Conservation (phyloP, 2,329 filamentous ascomycete species). For the Penicillium concentricum region DNA sequence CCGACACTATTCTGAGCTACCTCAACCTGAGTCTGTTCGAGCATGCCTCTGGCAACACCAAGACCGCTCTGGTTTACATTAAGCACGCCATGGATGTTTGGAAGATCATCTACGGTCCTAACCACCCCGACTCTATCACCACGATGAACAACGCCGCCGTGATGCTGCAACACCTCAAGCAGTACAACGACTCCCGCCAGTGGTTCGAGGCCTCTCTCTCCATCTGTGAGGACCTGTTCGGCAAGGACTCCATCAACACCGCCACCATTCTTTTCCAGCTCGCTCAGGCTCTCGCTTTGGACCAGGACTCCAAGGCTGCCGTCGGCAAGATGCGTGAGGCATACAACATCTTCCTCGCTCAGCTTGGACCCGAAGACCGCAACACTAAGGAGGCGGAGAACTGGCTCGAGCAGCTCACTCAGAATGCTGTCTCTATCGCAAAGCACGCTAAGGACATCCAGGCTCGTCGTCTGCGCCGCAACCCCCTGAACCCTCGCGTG, state of each 20-base stretch:
- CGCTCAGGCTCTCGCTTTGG: conserved; percentile 90
- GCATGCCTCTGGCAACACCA: conserved; percentile 88
- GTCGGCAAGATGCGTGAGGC: conserved; percentile 94
- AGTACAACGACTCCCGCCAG: conserved; percentile 87
- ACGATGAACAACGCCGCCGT: conserved; percentile 98
- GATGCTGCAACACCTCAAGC: conserved; percentile 95
- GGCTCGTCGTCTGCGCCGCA: conserved; percentile 68
- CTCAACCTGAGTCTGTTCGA: conserved; percentile 93
- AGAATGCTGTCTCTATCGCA: conserved; percentile 90
- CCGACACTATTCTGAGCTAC: conserved; percentile 92
- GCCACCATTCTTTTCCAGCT: conserved; percentile 96
- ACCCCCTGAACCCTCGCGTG: conserved; percentile 64
- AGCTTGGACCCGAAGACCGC: conserved; percentile 85
- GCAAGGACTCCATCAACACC: conserved; percentile 85
- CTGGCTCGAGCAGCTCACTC: conserved; percentile 94
- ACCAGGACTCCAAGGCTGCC: conserved; percentile 88
- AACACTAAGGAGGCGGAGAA: conserved; percentile 98
- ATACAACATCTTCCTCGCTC: conserved; percentile 87
- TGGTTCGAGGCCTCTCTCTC: conserved; percentile 95
- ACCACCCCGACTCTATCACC: conserved; percentile 96
- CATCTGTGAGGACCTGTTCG: conserved; percentile 86
- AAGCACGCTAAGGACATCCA: conserved; percentile 89
- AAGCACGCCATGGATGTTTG: conserved; percentile 91
- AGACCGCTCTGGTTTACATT: conserved; percentile 80
- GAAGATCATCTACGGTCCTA: conserved; percentile 93